Base-by-base conservation (phyloP, 23 red algal species). In the Gracilaria domingensis region DNA sequence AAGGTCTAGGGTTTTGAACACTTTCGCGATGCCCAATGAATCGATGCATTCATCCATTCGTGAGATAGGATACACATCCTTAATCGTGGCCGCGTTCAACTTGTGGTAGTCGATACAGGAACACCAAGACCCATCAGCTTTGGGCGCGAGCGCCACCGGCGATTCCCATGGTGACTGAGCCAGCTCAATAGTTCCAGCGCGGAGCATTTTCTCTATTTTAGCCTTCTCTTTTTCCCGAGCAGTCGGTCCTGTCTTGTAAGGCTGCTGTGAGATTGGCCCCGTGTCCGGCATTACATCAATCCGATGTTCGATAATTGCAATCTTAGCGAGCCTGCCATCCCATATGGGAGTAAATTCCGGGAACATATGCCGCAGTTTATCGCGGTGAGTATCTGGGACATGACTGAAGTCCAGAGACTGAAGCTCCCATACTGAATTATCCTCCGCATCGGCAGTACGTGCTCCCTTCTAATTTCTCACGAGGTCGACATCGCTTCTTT, bases 1-100 rank as follows among this genome's bases (percentile, higher is more conserved):
- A n/a, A n/a, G n/a, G 32, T 44, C 71, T 0, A 76, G 71, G 39
- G 71, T 76, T 11, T 32, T 42, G 28, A 76, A 76, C n/a, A 44
- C 1, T 34, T 8, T 44, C 6, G 71, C 71, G 71, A 1, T 50
- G 3, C 71, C 71, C n/a, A 76, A 33, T 33, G 45, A 76, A 23
- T 76, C 71, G 20, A 76, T 42, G 14, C 4, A 48, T 5, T 72
- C 32, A 24, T 76, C 71, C 33, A 76, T 76, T 44, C 71, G 40
- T 11, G 39, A 23, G 33, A 76, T 44, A 6, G 71, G 71, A 50
- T 76, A 76, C 3, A 50, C 17, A 33, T 76, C n/a, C 2, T 76
- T 50, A 20, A 76, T 33, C 20, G 71, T 76, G 11, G n/a, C 45
- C 51, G 51, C 14, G 51, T 55, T 55, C 6, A 8, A 18, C 51